Base-by-base conservation (phyloP, 768 basidiomycete species). In the Boletellus emodensis region DNA sequence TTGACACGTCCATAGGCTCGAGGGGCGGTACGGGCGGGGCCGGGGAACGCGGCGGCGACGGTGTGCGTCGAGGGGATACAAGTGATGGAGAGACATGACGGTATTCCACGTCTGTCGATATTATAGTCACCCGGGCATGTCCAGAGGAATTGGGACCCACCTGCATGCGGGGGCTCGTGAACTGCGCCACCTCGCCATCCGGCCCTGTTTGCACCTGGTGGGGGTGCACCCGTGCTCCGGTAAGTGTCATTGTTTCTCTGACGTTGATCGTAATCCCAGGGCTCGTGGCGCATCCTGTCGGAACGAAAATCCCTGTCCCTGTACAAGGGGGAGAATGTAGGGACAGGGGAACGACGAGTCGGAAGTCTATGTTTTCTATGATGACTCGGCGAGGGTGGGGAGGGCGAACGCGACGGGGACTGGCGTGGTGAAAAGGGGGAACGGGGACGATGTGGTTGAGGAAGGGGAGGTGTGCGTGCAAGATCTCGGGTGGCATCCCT, bases 341-440 rank as follows among this genome's bases (percentile, higher is more conserved):
- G 46, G 9, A 53, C 61, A 3, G 72, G 68, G 28, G 73, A 71
- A n/a, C 68, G 69, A 33, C 64, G 60, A 11, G 77, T 67, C 14
- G 76, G 66, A 32, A 67, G 55, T 47, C 66, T 56, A 46, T 67
- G 66, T 39, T 67, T 67, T 15, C 52, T 57, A 33, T 69, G 66
- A 37, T 68, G 68, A 49, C 60, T 63, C 37, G 67, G 62, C 6
- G 65, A 66, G 9, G 69, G 63, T 1, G 75, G 68, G 8, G 71
- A 70, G 13, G 61, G 71, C 2, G 79, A 73, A 37, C 65, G 74
- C 20, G 79, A 74, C 48, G 54, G 63, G 28, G 71, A 64, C 7
- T 43, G 54, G 6, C 44, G 61, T 11, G 49, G 53, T 65, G 44
- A 67, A 49, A 52, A 26, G 15, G 61, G 57, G 20, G 62, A 59